A percentile compares a stretch with the other conserved stretches of the same genome.
These are phyloP conservation scores for Talaromyces sp. DNA, from an alignment of 2,329 filamentous ascomycete species.

Conservation along the genomic window DNA sequence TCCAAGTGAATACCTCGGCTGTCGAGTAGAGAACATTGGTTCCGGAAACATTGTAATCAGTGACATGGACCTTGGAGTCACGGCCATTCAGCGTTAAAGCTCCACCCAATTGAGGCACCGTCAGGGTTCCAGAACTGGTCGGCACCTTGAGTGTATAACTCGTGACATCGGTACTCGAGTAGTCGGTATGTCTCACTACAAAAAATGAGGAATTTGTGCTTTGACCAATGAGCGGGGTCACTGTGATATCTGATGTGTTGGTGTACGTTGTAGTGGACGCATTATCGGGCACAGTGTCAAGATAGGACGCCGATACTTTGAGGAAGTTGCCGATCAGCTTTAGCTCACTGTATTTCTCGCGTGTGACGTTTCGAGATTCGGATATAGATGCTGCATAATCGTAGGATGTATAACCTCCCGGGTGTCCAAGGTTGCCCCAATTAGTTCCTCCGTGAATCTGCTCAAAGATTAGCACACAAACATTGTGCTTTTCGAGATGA, in stretches of 20 bases:
- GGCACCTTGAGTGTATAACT: constrained; percentile 59
- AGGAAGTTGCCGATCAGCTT: constrained; percentile 73
- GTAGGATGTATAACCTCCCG: constrained; percentile 59
- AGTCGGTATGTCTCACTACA: constrained; percentile 61
- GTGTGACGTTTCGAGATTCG: constrained; percentile 62
- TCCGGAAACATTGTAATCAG: constrained; percentile 36
- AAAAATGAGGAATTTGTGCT: constrained; percentile 56
- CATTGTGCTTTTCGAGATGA: background rate
- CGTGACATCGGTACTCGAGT: constrained; percentile 52
- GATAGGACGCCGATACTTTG: constrained; percentile 64
- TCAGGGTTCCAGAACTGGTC: constrained; percentile 35
- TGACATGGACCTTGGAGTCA: constrained; percentile 41
- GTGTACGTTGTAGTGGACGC: constrained; percentile 37
- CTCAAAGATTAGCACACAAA: background rate
- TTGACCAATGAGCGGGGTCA: constrained; percentile 57
- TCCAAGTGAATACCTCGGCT: constrained; percentile 45
- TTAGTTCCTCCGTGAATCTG: constrained; percentile 72
- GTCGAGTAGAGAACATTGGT: constrained; percentile 39
- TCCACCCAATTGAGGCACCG: constrained; percentile 36
- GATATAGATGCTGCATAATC: constrained; percentile 60
- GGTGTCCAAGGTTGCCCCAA: constrained; percentile 73
- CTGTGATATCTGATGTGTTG: constrained; percentile 51
- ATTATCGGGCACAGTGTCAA: constrained; percentile 53
- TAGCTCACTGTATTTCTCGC: constrained; percentile 74
- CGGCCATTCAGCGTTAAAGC: constrained; percentile 34